A percentile compares a stretch with the other conserved stretches of the same genome.
Conservation (phyloP, 1,139 yeast genomes). For the Suhomyces guaymorum region DNA sequence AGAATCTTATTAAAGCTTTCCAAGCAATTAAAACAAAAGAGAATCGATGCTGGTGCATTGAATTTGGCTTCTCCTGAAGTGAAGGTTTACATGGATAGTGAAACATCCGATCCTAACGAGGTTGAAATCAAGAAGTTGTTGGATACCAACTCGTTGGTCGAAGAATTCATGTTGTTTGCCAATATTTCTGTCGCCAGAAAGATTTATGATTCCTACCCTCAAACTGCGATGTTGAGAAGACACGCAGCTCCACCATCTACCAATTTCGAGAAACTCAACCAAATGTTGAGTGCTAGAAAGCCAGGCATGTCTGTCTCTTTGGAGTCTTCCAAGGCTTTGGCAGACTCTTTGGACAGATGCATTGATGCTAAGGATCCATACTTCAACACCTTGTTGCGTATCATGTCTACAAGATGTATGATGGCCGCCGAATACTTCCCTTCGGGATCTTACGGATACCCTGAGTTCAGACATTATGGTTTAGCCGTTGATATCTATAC, state of each 20-base stretch:
- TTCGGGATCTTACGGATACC: slow-evolving; percentile 86
- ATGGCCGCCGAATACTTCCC: slow-evolving; percentile 98
- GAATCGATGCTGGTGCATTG: slow-evolving; percentile 94
- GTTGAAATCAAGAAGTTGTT: slow-evolving; percentile 86
- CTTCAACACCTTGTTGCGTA: slow-evolving; percentile 90
- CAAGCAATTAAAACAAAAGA: slow-evolving; percentile 76
- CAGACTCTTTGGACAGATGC: slow-evolving; percentile 90
- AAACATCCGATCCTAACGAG: slow-evolving; percentile 94
- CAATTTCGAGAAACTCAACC: slow-evolving; percentile 85
- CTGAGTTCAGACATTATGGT: slow-evolving; percentile 97
- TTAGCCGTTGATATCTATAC: slow-evolving; percentile 96
- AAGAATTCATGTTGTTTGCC: slow-evolving; percentile 97
- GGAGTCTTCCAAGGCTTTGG: slow-evolving; percentile 87
- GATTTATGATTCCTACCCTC: slow-evolving; percentile 91
- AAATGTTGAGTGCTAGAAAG: slow-evolving; percentile 83
- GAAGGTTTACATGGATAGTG: slow-evolving; percentile 94
- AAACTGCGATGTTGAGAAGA: slow-evolving; percentile 96
- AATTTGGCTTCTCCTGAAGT: slow-evolving; percentile 98
- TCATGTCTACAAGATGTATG: slow-evolving; percentile 98
- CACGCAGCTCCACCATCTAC: slow-evolving; percentile 96
- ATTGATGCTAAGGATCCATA: slow-evolving; percentile 80
- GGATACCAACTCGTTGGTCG: slow-evolving; percentile 94
- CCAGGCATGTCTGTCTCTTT: slow-evolving; percentile 70
- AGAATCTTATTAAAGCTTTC: slow-evolving; percentile 76
- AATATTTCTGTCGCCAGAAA: slow-evolving; percentile 94